Evolutionary conservation across 1,284 basidiomycete genomes (phyloP), one percentile per base, ranked within the genome.

Genomic region (Heterobasidion occidentale): DNA sequence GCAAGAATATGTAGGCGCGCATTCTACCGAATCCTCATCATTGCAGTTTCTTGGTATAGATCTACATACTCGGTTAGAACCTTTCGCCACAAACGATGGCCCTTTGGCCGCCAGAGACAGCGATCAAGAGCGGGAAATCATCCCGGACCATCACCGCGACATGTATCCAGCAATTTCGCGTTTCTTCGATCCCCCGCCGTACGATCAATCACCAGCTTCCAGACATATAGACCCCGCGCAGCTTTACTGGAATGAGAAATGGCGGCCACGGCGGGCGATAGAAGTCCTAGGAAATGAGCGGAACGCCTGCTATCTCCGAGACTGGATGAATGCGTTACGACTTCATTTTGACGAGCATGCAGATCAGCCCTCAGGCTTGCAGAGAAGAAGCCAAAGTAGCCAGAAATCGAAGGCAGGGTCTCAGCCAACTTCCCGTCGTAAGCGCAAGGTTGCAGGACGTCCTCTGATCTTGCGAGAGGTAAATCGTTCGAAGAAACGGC

Each of bases 241-340:
- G 59, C 80, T 85, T 45, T 68, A 79, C 5, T 96, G 93, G 92
- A 74, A 78, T 36, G 85, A 90, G 52, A 86, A 81, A 60, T 96
- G 90, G 78, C 81, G 82, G 27, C 94, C 94, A 8, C 78, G 75
- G 53, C 70, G 74, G 38, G 89, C 92, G 1, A 73, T 79, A 14
- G 81, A 95, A 94, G 85, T 96, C 0, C 74, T 98, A 0, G 92
- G 91, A 9, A 97, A 96, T 67, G 85, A 91, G 67, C 65, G 72
- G 4, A 82, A 84, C 57, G 85, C 92, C 0, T 65, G 76, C 15
- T 93, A 90, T 70, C 77, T 97, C 46, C 82, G 87, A 38, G 84
- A 90, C 56, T 98, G 94, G 94, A 77, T 97, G 53, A 70, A 71
- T 34, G 83, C 87, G 15, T 75, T 89, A 9, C 81, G 83, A 55